Evolutionary conservation across 495 filamentous ascomycete species (phyloP), one percentile per base, ranked within the genome.

Genomic region (Thermothielavioides terrestris): DNA sequence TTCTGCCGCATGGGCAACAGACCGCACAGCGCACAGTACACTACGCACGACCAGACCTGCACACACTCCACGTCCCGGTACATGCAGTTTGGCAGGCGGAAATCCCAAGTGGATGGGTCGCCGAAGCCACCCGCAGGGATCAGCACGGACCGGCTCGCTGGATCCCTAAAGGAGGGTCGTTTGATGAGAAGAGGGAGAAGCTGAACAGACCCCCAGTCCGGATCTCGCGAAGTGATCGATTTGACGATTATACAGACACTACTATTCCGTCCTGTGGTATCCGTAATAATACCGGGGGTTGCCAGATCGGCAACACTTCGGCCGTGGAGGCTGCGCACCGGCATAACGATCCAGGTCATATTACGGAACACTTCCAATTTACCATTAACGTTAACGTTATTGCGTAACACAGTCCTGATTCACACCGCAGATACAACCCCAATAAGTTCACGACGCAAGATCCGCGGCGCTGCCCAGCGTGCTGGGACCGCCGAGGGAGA

Each of bases 91-190:
- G 65, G 57, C 62, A 59, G 62, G 57, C 52, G 50, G 64, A 56
- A 55, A 45, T 59, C 61, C 61, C 61, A 64, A 51, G 60, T 49
- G 53, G 42, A 57, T 58, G 64, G 64, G 53, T 61, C 61, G 32
- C 52, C 44, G 55, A 65, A 65, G 62, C 62, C 62, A 63, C 62
- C 57, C 57, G 59, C 59, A 45, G 49, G 51, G 61, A 64, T 64
- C 61, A 64, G 54, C 61, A 57, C 54, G 52, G 54, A 44, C 61
- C 61, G 46, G 51, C 48, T 46, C 37, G 55, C 51, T 58, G 57
- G 61, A 50, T 55, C 55, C 27, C 28, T 27, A 15, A 46, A n/a
- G 25, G n/a, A 41, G 36, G 37, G 21, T 32, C 37, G n/a, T 42
- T 31, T 31, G 18, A 31, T 26, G 14, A 28, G 38, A 46, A 39